phyloP scores from a whole-genome alignment of 192 early-diverging fungal genomes.

The Coemansia pectinata region DNA sequence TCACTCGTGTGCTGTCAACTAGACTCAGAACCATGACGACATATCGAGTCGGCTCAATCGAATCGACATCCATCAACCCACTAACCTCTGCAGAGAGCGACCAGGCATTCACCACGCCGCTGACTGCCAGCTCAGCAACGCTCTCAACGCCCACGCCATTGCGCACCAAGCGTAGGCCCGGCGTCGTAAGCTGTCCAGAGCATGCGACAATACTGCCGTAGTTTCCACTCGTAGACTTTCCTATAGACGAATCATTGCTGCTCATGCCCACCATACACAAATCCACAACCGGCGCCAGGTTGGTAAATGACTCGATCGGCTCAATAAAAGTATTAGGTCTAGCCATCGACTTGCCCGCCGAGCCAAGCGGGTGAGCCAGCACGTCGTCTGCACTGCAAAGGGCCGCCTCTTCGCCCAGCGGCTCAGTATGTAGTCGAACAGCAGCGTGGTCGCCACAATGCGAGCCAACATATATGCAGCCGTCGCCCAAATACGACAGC shows the following conservation, averaged over 20 bases:
- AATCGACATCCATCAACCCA: conserved; percentile 12
- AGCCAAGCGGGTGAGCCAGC: conserved; percentile 12
- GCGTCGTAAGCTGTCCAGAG: conserved; percentile 73
- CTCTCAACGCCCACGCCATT: conserved; percentile 88
- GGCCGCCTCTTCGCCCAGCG: conserved; percentile 22
- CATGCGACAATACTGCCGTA: conserved; percentile 79
- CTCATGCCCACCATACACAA: conserved; percentile 82
- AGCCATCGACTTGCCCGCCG: background rate
- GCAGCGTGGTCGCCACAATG: conserved; percentile 84
- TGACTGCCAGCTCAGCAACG: conserved; percentile 58
- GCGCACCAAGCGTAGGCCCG: conserved; percentile 77
- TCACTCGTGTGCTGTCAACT: conserved; percentile 15
- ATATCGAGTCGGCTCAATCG: background rate
- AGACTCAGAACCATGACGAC: conserved; percentile 35
- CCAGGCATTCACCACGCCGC: conserved; percentile 76
- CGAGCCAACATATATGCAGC: conserved; percentile 81
- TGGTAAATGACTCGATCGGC: conserved; percentile 63
- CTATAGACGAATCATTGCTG: conserved; percentile 56
- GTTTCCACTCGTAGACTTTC: background rate
- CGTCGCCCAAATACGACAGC: conserved; percentile 68
- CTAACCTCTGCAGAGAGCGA: conserved; percentile 50
- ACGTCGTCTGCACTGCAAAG: background rate
- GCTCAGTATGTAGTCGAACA: conserved; percentile 59
- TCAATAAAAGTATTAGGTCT: conserved; percentile 57
- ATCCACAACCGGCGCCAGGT: conserved; percentile 83